Evolutionary conservation across 495 filamentous ascomycete species (phyloP), one percentile per base, ranked within the genome.

Genomic region (Letharia columbiana): DNA sequence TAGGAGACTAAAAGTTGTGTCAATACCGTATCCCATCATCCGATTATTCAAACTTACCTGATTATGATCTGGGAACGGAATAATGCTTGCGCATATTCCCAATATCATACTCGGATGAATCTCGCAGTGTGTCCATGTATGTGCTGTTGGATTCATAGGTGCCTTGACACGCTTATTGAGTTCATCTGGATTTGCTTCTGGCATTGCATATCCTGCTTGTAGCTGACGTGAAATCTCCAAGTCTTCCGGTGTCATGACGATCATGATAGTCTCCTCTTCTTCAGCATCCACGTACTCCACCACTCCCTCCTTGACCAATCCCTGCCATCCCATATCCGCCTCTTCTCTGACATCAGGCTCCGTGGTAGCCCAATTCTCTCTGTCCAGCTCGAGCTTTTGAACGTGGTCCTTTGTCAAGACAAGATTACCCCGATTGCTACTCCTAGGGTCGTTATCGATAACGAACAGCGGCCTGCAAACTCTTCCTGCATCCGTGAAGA

Each of bases 61-160:
- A 74, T 99, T 99, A 79, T 99, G 94, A 77, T 99, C 95, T 8
- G 94, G 94, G 84, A 98, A 99, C 0, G 94, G 94, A 80, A 99
- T 99, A 76, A 99, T 98, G 81, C 91, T 96, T 64, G 94, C 94
- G 73, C 95, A 98, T 65, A 98, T 92, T 68, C 94, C 95, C 60
- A 98, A 78, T 75, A 99, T 91, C 95, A 98, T 99, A 80, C 91
- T 95, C 15, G 94, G 94, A 72, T 99, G 95, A 73, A 99, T 98
- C 77, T 99, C 94, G 75, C 95, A 98, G 75, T 99, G 94, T 3
- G 94, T 99, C 82, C 90, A 97, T 58, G 87, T 89, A 75, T 93
- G 89, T 0, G 92, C 89, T 10, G 84, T 87, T 15, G 89, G 84
- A 67, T 91, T 96, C 62, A 91, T 81, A 66, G 87, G 87, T 0